Evolutionary conservation across 2,329 filamentous ascomycete species (phyloP), one percentile per base, ranked within the genome.

Genomic region (Metarhizium anisopliae): DNA sequence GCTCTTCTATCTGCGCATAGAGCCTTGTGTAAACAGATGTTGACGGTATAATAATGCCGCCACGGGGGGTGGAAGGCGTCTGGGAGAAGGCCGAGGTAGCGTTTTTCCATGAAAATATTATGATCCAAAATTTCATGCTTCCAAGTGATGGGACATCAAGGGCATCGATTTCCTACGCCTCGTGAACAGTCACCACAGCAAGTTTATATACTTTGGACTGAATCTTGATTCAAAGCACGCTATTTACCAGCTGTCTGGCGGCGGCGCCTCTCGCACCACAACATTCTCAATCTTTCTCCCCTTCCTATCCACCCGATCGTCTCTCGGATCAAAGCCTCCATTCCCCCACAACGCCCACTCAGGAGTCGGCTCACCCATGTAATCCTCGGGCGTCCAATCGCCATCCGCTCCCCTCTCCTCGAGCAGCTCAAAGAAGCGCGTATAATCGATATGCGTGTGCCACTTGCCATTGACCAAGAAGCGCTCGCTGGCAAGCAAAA

Each of bases 281-380:
- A 63, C 67, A 51, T 62, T 64, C 59, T 77, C 79, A 59, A 83
- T 81, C 61, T 82, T 83, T 64, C 85, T 84, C 2, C 92, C 91
- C 73, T 96, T 96, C 62, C 87, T 82, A 70, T 93, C 89, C 8
- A 96, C 91, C 60, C 93, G 81, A 69, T 88, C 83, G 71, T 97
- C 94, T 51, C 89, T 80, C 0, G 93, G 93, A 73, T 97, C 90
- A 68, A 97, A 97, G 0, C 93, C 94, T 2, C 93, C 93, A 61
- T 92, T 89, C 0, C 93, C 94, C 90, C 91, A 97, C 18, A 87
- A 83, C 10, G 93, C 93, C 94, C 93, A 97, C 67, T 96, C 90
- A 1, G 91, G 89, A 42, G 91, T 97, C 62, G 87, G 80, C 45
- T 78, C 79, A 4, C 86, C 89, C 77, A 95, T 89, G 72, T 97